phyloP scores from a whole-genome alignment of 306 rosid species.

The Purshia tridentata region DNA sequence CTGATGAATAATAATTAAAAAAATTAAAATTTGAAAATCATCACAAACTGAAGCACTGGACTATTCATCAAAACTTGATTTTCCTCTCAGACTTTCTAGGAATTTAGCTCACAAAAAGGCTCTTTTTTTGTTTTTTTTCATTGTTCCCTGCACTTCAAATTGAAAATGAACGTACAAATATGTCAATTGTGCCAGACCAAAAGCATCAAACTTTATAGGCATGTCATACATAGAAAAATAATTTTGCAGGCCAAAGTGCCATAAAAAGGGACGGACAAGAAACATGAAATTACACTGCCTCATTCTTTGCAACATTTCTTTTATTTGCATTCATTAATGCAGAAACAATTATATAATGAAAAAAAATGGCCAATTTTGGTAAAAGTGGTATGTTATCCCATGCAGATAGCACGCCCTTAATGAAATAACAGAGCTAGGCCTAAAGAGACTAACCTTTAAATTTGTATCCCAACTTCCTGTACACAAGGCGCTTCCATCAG shows the following conservation, averaged over 20 bases:
- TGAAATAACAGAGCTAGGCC: slow-evolving; percentile 14
- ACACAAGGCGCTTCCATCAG: slow-evolving; percentile 99
- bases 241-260: background rate
- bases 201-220: background rate
- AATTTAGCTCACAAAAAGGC: too few species aligned
- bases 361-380: background rate
- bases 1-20: too few species aligned
- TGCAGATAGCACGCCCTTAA: background rate
- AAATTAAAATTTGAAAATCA: too few species aligned
- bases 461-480: slow-evolving; percentile 97
- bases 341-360: background rate
- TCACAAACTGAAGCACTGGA: too few species aligned
- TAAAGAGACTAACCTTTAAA: slow-evolving; percentile 67
- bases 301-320: background rate
- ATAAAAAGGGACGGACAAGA: background rate
- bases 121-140: too few species aligned
- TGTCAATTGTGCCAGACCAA: background rate
- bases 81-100: too few species aligned
- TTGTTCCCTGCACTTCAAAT: background rate
- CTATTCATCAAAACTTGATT: too few species aligned
- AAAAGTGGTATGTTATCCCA: background rate
- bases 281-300: background rate
- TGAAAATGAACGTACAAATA: background rate
- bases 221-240: background rate
- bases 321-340: background rate